Evolutionary conservation across 176 grass and related monocot species (phyloP).

Genomic region (Oryza nivara): DNA sequence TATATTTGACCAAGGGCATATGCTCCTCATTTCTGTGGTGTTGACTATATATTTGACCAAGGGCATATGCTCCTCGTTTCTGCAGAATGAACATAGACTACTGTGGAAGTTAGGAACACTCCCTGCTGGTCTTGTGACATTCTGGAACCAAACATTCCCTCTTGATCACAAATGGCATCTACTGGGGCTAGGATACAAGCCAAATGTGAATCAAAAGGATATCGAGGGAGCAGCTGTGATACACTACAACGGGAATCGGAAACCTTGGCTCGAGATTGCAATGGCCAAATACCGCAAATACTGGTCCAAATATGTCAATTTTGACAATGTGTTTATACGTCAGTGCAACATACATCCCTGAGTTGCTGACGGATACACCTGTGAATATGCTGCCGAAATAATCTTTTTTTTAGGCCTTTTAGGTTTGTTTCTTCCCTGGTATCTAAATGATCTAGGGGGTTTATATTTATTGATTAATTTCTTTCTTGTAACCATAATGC

Average conservation of each 20-base stretch:
- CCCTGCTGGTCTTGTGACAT: slow-evolving; percentile 71
- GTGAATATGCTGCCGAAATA: not conserved
- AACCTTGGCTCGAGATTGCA: slow-evolving; percentile 90
- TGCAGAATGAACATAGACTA: slow-evolving; percentile 63
- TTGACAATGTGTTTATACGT: slow-evolving; percentile 58
- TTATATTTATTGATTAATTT: slow-evolving; percentile 20
- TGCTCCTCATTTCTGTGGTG: no score
- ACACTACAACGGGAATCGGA: slow-evolving; percentile 89
- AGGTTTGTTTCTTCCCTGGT: slow-evolving; percentile 14
- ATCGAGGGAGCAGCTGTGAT: slow-evolving; percentile 59
- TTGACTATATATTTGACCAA: slow-evolving; percentile 22
- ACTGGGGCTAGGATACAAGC: slow-evolving; percentile 77
- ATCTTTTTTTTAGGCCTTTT: not conserved
- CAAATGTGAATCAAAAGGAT: slow-evolving; percentile 56
- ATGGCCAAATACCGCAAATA: slow-evolving; percentile 61
- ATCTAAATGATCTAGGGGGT: not conserved
- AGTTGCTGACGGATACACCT: slow-evolving; percentile 9
- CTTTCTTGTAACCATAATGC: slow-evolving; percentile 7
- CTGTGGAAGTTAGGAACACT: slow-evolving; percentile 83
- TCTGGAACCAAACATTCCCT: slow-evolving; percentile 68
- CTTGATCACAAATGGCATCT: slow-evolving; percentile 77
- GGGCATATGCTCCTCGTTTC: slow-evolving; percentile 6
- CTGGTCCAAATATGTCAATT: slow-evolving; percentile 77
- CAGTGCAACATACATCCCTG: slow-evolving; percentile 72
- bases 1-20: no score